Evolutionary conservation across 441 rosid genomes (phyloP), one percentile per base, ranked within the genome.

Genomic region (Capsella rubella): DNA sequence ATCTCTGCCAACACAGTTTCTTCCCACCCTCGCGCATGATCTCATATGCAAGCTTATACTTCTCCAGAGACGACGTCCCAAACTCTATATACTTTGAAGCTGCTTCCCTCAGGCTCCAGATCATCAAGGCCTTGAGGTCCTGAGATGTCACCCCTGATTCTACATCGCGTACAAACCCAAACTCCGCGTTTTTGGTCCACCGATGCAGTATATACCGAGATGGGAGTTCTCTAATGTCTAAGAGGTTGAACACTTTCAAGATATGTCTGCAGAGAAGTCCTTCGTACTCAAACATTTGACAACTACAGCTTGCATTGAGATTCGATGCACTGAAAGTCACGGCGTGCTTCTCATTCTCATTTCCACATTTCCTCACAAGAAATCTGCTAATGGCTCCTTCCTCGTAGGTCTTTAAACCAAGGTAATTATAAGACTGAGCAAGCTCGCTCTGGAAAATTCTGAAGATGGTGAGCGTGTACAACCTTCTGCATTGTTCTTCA

Each of bases 251-350:
- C 71, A 93, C 87, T 78, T 87, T 88, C 79, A 89, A 78, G 54
- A 86, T 65, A 77, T 93, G 92, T 67, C 95, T 84, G 69, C 97
- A 91, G 43, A 93, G 82, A 55, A 91, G 74, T 18, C 97, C 98
- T 79, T 86, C 90, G 58, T 85, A 90, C 82, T 93, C 97, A 71
- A 93, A 93, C 93, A 91, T 88, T 58, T 84, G 96, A 73, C 97
- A 93, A 78, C 95, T 84, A 64, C 98, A 93, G 73, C 86, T 84
- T 60, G 82, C 87, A 67, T 80, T 81, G 45, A 85, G 84, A 76
- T 82, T 84, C 25, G 90, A 84, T 9, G 87, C 83, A 71, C 83
- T 78, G 54, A 93, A 84, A 46, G 97, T 88, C 65, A 93, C 95
- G 0, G 76, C 83, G 31, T 85, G 86, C 59, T 86, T 90, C 59